Percentiles rank a stretch among this genome's conserved stretches.
Evolutionary conservation across 345 rosid genomes (phyloP).

Genomic region (Reutealis trisperma): DNA sequence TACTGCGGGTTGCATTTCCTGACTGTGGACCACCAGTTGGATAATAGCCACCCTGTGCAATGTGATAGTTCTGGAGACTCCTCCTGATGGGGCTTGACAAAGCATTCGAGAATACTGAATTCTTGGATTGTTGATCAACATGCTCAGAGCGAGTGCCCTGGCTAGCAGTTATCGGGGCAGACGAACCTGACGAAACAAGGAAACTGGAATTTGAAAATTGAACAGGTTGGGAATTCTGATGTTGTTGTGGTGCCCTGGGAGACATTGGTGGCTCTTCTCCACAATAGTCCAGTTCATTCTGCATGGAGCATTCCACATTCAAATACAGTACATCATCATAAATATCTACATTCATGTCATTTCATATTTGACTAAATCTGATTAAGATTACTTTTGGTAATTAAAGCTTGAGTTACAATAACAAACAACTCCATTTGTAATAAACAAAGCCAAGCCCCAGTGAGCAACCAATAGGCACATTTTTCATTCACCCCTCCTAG

Average conservation of each 20-base stretch:
- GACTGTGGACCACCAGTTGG: conserved; percentile 42
- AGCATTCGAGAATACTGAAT: conserved; percentile 79
- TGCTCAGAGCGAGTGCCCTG: conserved; percentile 59
- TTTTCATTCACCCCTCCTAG: neutral
- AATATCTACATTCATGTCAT: neutral
- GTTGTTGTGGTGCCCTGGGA: conserved; percentile 56
- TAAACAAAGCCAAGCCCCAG: neutral
- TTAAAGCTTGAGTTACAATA: neutral
- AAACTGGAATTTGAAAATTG: conserved; percentile 46
- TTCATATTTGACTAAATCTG: too few species aligned
- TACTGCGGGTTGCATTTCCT: conserved; percentile 43
- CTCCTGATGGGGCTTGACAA: conserved; percentile 72
- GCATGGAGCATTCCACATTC: conserved; percentile 13
- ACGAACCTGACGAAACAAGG: conserved; percentile 56
- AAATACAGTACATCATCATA: neutral
- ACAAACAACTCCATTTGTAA: neutral
- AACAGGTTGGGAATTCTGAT: conserved; percentile 51
- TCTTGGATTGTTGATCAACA: conserved; percentile 70
- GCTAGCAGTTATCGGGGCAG: conserved; percentile 44
- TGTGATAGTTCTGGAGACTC: conserved; percentile 73
- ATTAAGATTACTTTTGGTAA: too few species aligned
- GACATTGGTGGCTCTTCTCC: conserved; percentile 66
- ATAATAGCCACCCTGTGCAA: conserved; percentile 64
- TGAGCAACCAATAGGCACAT: neutral
- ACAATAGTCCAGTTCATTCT: conserved; percentile 77